phyloP scores from a whole-genome alignment of 371 early-diverging fungal species.

The Mucor saturninus region DNA sequence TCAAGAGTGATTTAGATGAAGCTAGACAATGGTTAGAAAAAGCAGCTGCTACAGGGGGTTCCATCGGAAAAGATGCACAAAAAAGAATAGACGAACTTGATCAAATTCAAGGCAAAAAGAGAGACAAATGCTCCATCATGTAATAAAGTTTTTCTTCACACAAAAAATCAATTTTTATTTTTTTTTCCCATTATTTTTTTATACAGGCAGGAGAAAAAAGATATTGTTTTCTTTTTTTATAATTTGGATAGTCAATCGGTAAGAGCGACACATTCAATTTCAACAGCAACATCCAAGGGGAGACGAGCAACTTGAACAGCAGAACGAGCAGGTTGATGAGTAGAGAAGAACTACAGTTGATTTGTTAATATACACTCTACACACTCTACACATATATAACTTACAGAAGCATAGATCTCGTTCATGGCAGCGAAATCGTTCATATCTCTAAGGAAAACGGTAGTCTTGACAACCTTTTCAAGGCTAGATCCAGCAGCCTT shows the following conservation, averaged over 20 bases:
- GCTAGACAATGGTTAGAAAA: conserved; percentile 39
- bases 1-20: conserved; percentile 39
- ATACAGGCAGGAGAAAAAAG: background rate
- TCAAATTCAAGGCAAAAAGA: conserved; percentile 25
- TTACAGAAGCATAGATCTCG: conserved; percentile 69
- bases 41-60: conserved; percentile 39
- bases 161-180: background rate
- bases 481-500: conserved; percentile 73
- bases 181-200: background rate
- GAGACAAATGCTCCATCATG: conserved; percentile 44
- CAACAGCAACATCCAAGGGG: conserved; percentile 77
- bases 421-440: conserved; percentile 85
- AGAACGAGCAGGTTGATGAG: conserved; percentile 77
- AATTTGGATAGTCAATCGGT: conserved; percentile 8
- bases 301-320: conserved; percentile 84
- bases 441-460: conserved; percentile 81
- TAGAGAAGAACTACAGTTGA: conserved; percentile 49
- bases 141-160: conserved; percentile 14
- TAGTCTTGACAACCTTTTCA: conserved; percentile 81
- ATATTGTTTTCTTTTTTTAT: background rate
- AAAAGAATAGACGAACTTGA: conserved; percentile 37
- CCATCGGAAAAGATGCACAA: conserved; percentile 52
- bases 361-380: conserved; percentile 2
- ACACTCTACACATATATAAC: background rate
- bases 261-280: conserved; percentile 79